Evolutionary conservation across 257 asterid genomes (phyloP).

Genomic region (Solanum piurae): DNA sequence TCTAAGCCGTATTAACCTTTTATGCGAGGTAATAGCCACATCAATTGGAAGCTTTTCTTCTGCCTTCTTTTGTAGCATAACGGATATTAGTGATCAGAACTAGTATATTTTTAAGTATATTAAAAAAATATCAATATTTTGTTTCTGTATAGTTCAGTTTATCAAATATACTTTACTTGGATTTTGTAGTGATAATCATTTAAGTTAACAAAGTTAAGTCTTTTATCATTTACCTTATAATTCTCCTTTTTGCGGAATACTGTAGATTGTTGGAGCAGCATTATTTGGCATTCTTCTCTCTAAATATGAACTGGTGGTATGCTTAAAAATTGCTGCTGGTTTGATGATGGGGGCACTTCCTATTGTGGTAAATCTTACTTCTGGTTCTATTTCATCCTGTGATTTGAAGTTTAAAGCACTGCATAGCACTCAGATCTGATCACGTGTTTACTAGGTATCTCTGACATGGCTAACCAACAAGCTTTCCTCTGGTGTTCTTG

Average conservation of each 20-base stretch:
- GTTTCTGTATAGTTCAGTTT: background rate
- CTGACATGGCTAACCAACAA: slow-evolving; percentile 83
- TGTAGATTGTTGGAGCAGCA: slow-evolving; percentile 87
- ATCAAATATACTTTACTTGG: background rate
- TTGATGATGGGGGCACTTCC: slow-evolving; percentile 77
- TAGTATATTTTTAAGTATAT: background rate
- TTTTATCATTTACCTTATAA: background rate
- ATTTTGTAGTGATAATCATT: background rate
- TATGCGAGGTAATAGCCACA: slow-evolving; percentile 50
- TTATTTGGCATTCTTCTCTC: slow-evolving; percentile 76
- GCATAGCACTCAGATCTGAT: background rate
- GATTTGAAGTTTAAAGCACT: background rate
- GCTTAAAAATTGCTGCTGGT: slow-evolving; percentile 70
- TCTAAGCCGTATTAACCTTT: slow-evolving; percentile 78
- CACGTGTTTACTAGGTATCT: slow-evolving; percentile 30
- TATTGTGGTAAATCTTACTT: slow-evolving; percentile 41
- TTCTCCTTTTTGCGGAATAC: slow-evolving; percentile 1
- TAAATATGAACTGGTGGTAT: slow-evolving; percentile 55
- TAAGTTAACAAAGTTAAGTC: background rate
- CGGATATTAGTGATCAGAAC: background rate
- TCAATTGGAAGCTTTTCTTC: background rate
- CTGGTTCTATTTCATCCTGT: background rate
- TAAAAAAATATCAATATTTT: background rate
- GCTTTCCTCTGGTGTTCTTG: slow-evolving; percentile 86
- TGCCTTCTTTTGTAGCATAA: background rate